Evolutionary conservation across 306 rosid genomes (phyloP).

Genomic region (Prinsepia uniflora): DNA sequence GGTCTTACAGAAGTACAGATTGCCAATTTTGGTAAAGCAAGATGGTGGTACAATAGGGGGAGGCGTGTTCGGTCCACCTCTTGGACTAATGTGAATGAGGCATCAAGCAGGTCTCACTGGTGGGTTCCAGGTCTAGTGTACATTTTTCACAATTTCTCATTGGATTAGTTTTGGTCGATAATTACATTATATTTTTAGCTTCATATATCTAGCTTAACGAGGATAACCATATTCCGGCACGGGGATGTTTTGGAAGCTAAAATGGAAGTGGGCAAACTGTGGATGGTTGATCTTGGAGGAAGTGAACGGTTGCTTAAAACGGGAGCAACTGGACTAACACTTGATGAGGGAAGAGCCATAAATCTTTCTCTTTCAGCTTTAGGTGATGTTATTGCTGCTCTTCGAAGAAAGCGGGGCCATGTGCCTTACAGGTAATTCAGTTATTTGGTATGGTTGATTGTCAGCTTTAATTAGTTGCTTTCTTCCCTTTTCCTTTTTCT

Average conservation of each 20-base stretch:
- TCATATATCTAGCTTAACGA: constrained; percentile 95
- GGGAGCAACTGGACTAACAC: constrained; percentile 85
- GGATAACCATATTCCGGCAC: constrained; percentile 69
- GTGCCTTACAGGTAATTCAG: constrained; percentile 82
- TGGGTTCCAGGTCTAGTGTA: constrained; percentile 53
- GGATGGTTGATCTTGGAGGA: constrained; percentile 99
- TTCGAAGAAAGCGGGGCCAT: constrained; percentile 78
- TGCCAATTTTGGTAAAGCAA: constrained; percentile 63
- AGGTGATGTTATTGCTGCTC: constrained; percentile 91
- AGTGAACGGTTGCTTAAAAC: constrained; percentile 88
- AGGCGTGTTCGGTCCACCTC: constrained; percentile 80
- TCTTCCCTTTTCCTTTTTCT: constrained; percentile 11
- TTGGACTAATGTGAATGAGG: constrained; percentile 88
- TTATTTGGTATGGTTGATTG: constrained; percentile 19
- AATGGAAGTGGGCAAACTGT: constrained; percentile 66
- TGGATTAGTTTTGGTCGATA: constrained; percentile 69
- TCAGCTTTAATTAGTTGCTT: constrained; percentile 23
- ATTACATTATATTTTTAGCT: constrained; percentile 90
- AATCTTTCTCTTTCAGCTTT: constrained; percentile 96
- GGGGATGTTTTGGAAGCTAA: constrained; percentile 53
- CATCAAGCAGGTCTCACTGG: constrained; percentile 99
- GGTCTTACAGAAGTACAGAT: constrained; percentile 85
- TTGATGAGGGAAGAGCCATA: constrained; percentile 94
- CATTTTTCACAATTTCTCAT: constrained; percentile 30
- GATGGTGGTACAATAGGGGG: constrained; percentile 85